phyloP scores from a whole-genome alignment of 345 rosid species.

The Salix arbutifolia region DNA sequence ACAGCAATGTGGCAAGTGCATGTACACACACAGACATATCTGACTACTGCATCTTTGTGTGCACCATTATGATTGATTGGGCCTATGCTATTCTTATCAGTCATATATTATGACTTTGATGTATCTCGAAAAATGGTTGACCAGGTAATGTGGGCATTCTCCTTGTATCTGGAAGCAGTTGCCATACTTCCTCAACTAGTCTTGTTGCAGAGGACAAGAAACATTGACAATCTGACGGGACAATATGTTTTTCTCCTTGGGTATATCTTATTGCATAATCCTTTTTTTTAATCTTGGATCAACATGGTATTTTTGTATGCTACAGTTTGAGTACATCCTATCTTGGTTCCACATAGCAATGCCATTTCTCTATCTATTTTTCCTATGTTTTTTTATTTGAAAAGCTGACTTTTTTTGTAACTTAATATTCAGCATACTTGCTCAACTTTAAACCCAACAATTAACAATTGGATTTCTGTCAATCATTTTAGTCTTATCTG shows the following conservation, averaged over 20 bases:
- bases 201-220: constrained; percentile 44
- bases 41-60: background rate
- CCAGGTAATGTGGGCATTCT: constrained; percentile 48
- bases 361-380: background rate
- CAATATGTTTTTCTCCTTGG: constrained; percentile 51
- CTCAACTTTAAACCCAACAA: background rate
- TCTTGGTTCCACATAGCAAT: background rate
- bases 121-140: background rate
- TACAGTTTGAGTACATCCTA: background rate
- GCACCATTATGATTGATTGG: background rate
- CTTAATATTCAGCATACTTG: background rate
- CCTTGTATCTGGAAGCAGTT: constrained; percentile 52
- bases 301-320: background rate
- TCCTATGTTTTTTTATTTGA: background rate
- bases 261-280: constrained; percentile 19
- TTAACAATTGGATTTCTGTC: too few species aligned
- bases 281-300: background rate
- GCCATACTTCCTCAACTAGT: constrained; percentile 53
- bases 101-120: background rate
- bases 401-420: background rate
- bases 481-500: background rate
- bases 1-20: background rate
- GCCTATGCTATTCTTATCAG: background rate
- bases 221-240: constrained; percentile 52
- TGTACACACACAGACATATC: too few species aligned